phyloP scores from a whole-genome alignment of 1,139 yeast genomes.

The Schwanniomyces etchellsii region DNA sequence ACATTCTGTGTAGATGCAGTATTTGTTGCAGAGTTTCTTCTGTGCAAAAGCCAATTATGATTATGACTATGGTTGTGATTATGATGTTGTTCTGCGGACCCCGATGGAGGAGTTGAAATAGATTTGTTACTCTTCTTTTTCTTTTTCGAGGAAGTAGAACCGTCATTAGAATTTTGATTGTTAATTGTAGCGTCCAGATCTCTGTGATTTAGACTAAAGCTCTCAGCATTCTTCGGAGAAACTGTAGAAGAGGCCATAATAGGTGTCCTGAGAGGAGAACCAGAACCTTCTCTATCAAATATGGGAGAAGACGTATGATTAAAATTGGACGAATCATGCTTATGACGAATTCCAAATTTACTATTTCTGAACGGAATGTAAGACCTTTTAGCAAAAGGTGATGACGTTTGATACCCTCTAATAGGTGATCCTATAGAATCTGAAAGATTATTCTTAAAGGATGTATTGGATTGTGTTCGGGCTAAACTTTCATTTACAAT shows the following conservation, averaged over 20 bases:
- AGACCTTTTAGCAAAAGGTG: conserved; percentile 24
- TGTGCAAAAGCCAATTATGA: background rate
- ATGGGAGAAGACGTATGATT: background rate
- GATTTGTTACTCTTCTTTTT: background rate
- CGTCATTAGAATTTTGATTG: background rate
- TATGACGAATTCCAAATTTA: conserved; percentile 8
- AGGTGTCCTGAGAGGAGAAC: background rate
- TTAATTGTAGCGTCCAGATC: background rate
- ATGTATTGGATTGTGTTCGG: conserved; percentile 67
- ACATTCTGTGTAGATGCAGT: too few species aligned
- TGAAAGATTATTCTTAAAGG: conserved; percentile 70
- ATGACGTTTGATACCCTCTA: conserved; percentile 12
- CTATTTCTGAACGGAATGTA: conserved; percentile 42
- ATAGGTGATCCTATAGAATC: conserved; percentile 44
- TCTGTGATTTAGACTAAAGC: background rate
- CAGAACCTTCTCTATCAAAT: background rate
- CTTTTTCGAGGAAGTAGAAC: background rate
- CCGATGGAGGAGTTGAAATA: too few species aligned
- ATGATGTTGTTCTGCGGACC: background rate
- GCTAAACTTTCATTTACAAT: conserved; percentile 72
- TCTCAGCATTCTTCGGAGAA: background rate
- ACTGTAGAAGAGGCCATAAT: background rate
- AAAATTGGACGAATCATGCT: background rate
- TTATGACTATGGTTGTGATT: too few species aligned
- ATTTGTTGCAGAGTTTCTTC: background rate